phyloP scores from a whole-genome alignment of 345 rosid species.

The Syzygium oleosum region DNA sequence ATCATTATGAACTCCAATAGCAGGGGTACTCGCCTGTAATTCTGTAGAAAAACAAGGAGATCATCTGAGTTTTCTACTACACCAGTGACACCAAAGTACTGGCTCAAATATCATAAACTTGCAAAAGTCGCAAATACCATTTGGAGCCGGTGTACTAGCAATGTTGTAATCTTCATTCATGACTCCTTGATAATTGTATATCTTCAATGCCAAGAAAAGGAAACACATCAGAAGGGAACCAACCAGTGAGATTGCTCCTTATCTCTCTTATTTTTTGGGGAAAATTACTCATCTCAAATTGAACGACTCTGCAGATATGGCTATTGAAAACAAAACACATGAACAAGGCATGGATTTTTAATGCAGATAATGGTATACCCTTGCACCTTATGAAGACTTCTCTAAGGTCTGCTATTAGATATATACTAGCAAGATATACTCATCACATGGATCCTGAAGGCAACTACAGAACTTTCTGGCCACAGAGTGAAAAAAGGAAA shows the following conservation, averaged over 20 bases:
- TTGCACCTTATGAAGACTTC: neutral
- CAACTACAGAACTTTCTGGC: neutral
- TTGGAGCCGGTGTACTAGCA: constrained; percentile 84
- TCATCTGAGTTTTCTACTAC: neutral
- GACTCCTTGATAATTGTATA: constrained; percentile 89
- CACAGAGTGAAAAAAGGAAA: neutral
- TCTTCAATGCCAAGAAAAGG: constrained; percentile 30
- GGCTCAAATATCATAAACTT: neutral
- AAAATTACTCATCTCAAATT: neutral
- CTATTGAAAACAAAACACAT: neutral
- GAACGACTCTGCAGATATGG: neutral
- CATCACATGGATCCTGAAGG: neutral
- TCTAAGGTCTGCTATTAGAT: neutral
- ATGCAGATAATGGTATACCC: neutral
- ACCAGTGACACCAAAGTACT: neutral
- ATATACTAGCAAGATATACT: neutral
- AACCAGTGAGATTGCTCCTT: neutral
- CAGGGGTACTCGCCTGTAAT: constrained; percentile 74
- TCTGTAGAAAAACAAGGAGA: constrained; percentile 29
- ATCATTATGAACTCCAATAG: constrained; percentile 28
- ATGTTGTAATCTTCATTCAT: constrained; percentile 77
- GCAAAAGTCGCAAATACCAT: constrained; percentile 31
- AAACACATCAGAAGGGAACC: constrained; percentile 1
- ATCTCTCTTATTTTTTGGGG: neutral
- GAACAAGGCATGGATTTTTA: neutral